Percentiles rank a stretch among this genome's conserved stretches.
Conservation (phyloP, 371 early-diverging fungal species). For the Apophysomyces variabilis region DNA sequence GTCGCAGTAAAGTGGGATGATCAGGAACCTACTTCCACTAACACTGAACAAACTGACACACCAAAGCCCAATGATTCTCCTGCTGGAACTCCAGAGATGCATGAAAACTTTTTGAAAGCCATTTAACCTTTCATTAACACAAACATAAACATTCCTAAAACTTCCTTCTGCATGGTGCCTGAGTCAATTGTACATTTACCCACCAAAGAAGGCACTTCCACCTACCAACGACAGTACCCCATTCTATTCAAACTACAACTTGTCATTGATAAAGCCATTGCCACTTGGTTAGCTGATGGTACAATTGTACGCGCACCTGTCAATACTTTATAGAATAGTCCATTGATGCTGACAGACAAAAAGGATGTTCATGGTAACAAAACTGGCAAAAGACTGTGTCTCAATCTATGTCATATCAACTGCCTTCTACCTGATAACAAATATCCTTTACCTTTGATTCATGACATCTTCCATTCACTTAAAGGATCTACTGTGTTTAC, state of each 20-base stretch:
- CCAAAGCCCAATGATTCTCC: no score
- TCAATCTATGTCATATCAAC: slow-evolving; percentile 10
- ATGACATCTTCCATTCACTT: slow-evolving; percentile 10
- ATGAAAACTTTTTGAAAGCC: slow-evolving; percentile 12
- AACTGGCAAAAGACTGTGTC: slow-evolving; percentile 13
- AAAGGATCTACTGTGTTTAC: slow-evolving; percentile 15
- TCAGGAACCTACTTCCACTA: no score
- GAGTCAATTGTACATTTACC: slow-evolving; percentile 19
- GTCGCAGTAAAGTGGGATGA: no score
- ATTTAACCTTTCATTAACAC: slow-evolving; percentile 14
- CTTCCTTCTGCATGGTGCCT: slow-evolving; percentile 22
- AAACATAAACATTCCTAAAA: slow-evolving; percentile 19
- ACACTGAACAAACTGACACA: no score
- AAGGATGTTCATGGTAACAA: slow-evolving; percentile 21
- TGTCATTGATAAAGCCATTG: neutral
- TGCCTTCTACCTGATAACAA: slow-evolving; percentile 1
- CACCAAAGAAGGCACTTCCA: neutral
- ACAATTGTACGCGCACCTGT: slow-evolving; percentile 11
- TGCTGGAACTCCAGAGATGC: slow-evolving; percentile 19
- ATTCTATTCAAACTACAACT: no score
- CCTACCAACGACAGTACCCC: no score
- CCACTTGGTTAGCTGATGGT: no score
- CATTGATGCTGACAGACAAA: slow-evolving; percentile 31
- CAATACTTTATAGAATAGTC: slow-evolving; percentile 24
- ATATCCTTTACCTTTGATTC: slow-evolving; percentile 11